Conservation (phyloP, 176 grass and related monocot species). For the Oryza australiensis region DNA sequence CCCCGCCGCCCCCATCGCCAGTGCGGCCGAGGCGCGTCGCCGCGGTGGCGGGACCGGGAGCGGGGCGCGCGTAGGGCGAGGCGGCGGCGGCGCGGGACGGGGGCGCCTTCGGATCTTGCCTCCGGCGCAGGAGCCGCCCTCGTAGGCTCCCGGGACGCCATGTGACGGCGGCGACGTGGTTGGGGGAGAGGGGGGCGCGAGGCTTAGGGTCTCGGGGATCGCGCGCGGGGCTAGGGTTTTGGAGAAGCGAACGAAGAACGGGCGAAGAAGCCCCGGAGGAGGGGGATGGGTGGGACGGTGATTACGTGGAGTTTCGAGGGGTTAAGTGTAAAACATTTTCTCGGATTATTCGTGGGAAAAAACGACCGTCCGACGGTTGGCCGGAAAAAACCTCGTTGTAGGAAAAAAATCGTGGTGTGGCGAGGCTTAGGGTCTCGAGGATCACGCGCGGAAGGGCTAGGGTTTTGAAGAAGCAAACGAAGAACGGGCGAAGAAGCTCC, state of each 20-base stretch:
- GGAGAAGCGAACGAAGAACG: background rate
- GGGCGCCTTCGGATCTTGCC: slow-evolving; percentile 42
- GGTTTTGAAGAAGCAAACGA: slow-evolving; percentile 1
- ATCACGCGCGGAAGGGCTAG: background rate
- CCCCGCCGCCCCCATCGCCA: slow-evolving; percentile 3
- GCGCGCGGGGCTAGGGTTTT: slow-evolving; percentile 12
- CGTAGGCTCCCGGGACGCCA: slow-evolving; percentile 43
- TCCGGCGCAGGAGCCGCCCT: slow-evolving; percentile 18
- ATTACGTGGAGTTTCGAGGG: background rate
- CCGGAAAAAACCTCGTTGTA: no score
- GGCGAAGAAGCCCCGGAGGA: background rate
- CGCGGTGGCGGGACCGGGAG: background rate
- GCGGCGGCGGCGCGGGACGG: slow-evolving; percentile 28
- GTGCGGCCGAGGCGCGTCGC: background rate
- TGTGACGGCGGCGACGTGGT: slow-evolving; percentile 21
- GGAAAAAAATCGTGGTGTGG: no score
- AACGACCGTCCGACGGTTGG: no score
- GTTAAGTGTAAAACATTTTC: background rate
- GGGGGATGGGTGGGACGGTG: background rate
- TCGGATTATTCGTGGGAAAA: no score
- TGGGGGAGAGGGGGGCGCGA: background rate
- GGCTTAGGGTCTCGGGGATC: slow-evolving; percentile 33
- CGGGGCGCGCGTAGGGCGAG: slow-evolving; percentile 33
- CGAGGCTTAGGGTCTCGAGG: no score
- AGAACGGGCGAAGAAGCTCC: background rate